A percentile compares a stretch with the other conserved stretches of the same genome.
These are phyloP conservation scores for Cymbopogon flexuosus DNA, from an alignment of 202 grass and related monocot species.

Conservation along the genomic window DNA sequence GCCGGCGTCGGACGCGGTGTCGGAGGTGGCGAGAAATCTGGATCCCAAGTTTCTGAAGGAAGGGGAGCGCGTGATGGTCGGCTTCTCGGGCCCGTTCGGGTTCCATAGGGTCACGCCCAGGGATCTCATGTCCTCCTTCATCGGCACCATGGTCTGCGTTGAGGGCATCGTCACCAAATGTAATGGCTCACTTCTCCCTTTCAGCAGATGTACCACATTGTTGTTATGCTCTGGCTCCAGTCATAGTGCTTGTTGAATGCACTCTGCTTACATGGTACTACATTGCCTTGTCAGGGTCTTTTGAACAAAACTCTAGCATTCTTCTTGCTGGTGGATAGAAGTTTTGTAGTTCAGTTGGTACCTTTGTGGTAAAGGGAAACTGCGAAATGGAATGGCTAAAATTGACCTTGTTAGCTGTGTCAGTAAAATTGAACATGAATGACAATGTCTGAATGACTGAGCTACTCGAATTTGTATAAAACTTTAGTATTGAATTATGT, in stretches of 20 bases:
- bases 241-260: not conserved
- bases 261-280: not conserved
- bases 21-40: constrained; percentile 70
- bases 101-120: constrained; percentile 93
- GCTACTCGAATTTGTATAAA: not conserved
- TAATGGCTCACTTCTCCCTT: constrained; percentile 22
- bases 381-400: not conserved
- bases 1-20: constrained; percentile 79
- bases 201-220: not conserved
- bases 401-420: not conserved
- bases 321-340: not conserved
- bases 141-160: constrained; percentile 94
- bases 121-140: constrained; percentile 98
- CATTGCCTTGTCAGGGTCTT: not conserved
- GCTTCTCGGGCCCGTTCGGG: constrained; percentile 83
- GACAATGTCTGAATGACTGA: not conserved
- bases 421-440: not conserved
- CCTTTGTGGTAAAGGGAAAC: not conserved
- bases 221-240: not conserved
- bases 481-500: not conserved
- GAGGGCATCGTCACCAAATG: constrained; percentile 99
- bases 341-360: not conserved
- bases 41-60: constrained; percentile 82
- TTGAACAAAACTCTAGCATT: not conserved
- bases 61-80: constrained; percentile 75